These are phyloP conservation scores for Marsdenia floribunda DNA, from an alignment of 257 asterid genomes.

Conservation along the genomic window DNA sequence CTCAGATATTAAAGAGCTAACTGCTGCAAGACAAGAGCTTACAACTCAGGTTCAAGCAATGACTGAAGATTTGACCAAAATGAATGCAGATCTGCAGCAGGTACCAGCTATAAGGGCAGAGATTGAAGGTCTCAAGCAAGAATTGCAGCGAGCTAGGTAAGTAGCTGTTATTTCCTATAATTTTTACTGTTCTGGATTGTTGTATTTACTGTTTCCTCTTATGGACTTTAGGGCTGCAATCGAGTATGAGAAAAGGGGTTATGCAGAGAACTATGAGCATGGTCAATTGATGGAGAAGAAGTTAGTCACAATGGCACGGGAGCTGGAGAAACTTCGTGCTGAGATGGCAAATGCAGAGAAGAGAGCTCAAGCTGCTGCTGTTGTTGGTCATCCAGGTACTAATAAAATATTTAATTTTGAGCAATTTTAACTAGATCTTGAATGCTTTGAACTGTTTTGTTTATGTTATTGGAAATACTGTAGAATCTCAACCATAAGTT, in stretches of 20 bases:
- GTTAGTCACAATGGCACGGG: slow-evolving; percentile 73
- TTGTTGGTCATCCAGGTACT: slow-evolving; percentile 66
- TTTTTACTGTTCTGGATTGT: slow-evolving; percentile 10
- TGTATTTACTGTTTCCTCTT: not conserved
- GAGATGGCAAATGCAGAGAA: slow-evolving; percentile 91
- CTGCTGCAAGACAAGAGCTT: slow-evolving; percentile 70
- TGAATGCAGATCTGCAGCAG: slow-evolving; percentile 70
- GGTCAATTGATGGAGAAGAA: slow-evolving; percentile 90
- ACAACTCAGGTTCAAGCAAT: slow-evolving; percentile 68
- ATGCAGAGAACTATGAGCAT: slow-evolving; percentile 85
- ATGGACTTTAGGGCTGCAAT: slow-evolving; percentile 66
- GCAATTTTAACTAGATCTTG: not conserved
- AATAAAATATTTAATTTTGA: not conserved
- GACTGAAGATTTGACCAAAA: slow-evolving; percentile 80
- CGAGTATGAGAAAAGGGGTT: slow-evolving; percentile 86
- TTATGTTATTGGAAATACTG: not conserved
- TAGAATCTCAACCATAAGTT: not conserved
- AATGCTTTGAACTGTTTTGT: not conserved
- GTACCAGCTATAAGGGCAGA: slow-evolving; percentile 77
- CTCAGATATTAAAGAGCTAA: slow-evolving; percentile 72
- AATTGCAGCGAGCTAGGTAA: slow-evolving; percentile 80
- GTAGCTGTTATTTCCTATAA: not conserved
- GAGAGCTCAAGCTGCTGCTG: slow-evolving; percentile 61
- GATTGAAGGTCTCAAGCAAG: slow-evolving; percentile 57
- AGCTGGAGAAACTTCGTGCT: slow-evolving; percentile 91